Evolutionary conservation across 1,284 basidiomycete genomes (phyloP).

Genomic region (Ustilago sp.): DNA sequence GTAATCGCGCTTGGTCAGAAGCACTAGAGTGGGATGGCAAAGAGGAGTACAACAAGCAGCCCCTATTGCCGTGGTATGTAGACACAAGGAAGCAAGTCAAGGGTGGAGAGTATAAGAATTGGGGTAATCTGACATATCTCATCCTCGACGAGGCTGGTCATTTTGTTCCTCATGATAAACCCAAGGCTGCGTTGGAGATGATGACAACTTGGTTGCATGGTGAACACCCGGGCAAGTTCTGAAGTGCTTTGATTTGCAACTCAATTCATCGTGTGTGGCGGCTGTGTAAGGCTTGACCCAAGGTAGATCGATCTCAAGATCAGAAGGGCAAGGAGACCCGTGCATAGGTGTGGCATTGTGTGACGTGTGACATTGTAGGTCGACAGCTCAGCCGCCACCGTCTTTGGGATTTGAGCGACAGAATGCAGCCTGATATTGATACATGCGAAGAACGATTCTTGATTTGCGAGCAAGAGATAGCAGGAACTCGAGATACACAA

Average conservation of each 20-base stretch:
- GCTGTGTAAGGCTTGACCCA: too few species aligned
- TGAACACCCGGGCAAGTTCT: slow-evolving; percentile 25
- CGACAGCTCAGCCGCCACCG: not conserved
- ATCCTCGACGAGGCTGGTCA: slow-evolving; percentile 63
- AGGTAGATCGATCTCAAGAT: too few species aligned
- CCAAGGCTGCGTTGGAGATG: slow-evolving; percentile 54
- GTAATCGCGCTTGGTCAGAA: slow-evolving; percentile 60
- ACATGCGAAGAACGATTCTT: not conserved
- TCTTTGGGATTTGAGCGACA: not conserved
- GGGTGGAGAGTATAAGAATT: slow-evolving; percentile 55
- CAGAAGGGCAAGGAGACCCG: too few species aligned
- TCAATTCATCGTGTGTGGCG: too few species aligned
- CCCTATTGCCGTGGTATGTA: slow-evolving; percentile 55
- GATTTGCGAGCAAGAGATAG: not conserved
- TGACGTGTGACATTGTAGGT: not conserved
- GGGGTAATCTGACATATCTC: slow-evolving; percentile 56
- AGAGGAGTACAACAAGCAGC: slow-evolving; percentile 48
- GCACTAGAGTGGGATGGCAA: slow-evolving; percentile 58
- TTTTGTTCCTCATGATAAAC: slow-evolving; percentile 68
- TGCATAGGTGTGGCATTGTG: not conserved
- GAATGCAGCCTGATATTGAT: not conserved
- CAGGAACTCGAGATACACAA: not conserved
- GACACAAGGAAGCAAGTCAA: slow-evolving; percentile 8
- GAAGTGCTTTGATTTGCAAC: not conserved
- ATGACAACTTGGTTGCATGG: slow-evolving; percentile 63